These are phyloP conservation scores for Cystobasidiaceae sp. DNA, from an alignment of 1,284 basidiomycete genomes.

Conservation along the genomic window DNA sequence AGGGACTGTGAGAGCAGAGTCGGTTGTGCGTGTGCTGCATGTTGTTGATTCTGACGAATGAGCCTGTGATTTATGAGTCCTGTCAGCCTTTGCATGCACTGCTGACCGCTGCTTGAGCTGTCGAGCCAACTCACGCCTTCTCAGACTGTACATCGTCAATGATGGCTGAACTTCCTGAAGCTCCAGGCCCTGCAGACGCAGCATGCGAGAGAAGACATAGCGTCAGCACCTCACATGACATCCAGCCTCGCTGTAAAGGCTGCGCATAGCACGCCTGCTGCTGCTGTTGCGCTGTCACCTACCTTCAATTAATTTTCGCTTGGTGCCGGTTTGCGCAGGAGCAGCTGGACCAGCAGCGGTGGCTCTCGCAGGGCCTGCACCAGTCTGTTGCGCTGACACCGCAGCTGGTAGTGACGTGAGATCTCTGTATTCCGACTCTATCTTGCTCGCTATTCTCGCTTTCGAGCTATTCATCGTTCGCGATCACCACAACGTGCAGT, in stretches of 20 bases:
- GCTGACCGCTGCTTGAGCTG: not conserved
- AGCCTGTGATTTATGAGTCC: not conserved
- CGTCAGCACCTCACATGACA: no score
- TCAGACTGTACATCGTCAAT: slow-evolving; percentile 25
- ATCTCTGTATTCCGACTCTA: slow-evolving; percentile 29
- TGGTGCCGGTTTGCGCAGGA: slow-evolving; percentile 7
- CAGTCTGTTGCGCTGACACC: slow-evolving; percentile 15
- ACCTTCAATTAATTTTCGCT: slow-evolving; percentile 31
- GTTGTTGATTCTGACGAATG: slow-evolving; percentile 19
- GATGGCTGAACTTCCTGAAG: slow-evolving; percentile 7
- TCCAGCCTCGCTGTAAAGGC: no score
- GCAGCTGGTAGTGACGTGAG: slow-evolving; percentile 25
- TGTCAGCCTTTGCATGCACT: no score
- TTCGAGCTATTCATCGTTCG: slow-evolving; percentile 6
- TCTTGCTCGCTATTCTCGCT: slow-evolving; percentile 25
- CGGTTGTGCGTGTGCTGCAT: slow-evolving; percentile 41
- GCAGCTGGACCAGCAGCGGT: not conserved
- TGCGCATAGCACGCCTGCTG: no score
- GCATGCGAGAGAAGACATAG: no score
- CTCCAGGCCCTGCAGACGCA: slow-evolving; percentile 13
- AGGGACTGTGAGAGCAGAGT: slow-evolving; percentile 71
- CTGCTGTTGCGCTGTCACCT: not conserved
- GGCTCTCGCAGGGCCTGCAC: slow-evolving; percentile 8
- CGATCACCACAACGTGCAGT: no score
- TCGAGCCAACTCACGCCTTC: slow-evolving; percentile 11